Base-by-base conservation (phyloP, 805 yeast species). In the Diddensiella transvaalensis region DNA sequence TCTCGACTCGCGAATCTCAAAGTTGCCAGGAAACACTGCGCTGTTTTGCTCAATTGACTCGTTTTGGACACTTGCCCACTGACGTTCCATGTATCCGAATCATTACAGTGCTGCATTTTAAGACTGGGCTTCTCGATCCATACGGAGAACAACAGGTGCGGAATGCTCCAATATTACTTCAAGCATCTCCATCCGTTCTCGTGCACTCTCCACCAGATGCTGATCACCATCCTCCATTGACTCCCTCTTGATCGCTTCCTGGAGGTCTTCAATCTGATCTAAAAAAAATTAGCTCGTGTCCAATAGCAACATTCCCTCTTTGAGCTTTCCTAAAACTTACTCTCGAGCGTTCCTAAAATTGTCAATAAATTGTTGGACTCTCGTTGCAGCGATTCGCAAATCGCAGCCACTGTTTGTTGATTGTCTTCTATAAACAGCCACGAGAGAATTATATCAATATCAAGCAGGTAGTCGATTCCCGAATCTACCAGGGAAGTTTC, bases 401-500 rank as follows among this genome's bases (percentile, higher is more conserved):
- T 21, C 19, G 21, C 11, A 6, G 5, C 11, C 5, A 38, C 41
- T 17, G 41, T 38, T 18, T 22, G 6, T 4, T 15, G 19, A 13
- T 15, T 11, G 21, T 15, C 5, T 8, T 38, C 41, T 5, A 23
- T 40, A 11, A 40, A 8, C n/a, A 22, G 33, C 43, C 43, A 40
- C 17, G 23, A 15, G 4, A 40, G 33, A 11, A 40, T 19, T 4
- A 40, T 22, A 24, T 40, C 43, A n/a, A 21, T 19, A 23, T 40
- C 26, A 23, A 13, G 21, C 11, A 22, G 33, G 19, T 23, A 6
- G 10, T 40, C 43, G 6, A 40, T 26, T 3, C 52, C 52, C 1
- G 48, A 41, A 24, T 44, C 48, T 3, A 38, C 33, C 39, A 49
- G 33, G 13, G 33, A 40, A 4, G 29, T 29, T 29, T 49, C 52